Evolutionary conservation across 2,329 filamentous ascomycete species (phyloP).

Genomic region (Bipolaris gigantea): DNA sequence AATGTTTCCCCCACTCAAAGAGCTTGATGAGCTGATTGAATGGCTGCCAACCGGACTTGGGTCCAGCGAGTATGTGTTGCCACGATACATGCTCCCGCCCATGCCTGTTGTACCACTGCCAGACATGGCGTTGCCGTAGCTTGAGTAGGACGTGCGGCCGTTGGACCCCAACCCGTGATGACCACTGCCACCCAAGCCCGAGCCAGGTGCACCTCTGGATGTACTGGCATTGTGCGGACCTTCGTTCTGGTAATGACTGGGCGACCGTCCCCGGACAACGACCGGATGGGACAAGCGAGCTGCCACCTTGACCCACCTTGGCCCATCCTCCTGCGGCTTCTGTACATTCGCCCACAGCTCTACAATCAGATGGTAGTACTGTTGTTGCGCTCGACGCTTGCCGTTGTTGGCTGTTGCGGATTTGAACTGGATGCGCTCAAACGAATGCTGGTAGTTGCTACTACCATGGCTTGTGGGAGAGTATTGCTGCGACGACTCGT

Average conservation of each 20-base stretch:
- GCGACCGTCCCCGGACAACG: conserved; percentile 47
- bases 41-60: conserved; percentile 47
- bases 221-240: conserved; percentile 46
- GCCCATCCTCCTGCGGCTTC: conserved; percentile 29
- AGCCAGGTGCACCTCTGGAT: conserved; percentile 39
- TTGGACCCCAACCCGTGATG: conserved; percentile 68
- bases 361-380: conserved; percentile 89
- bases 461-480: conserved; percentile 40
- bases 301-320: conserved; percentile 44
- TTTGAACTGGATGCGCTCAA: conserved; percentile 93
- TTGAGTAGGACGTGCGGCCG: conserved; percentile 52
- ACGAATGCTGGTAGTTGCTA: conserved; percentile 59
- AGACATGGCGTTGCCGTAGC: conserved; percentile 39
- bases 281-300: conserved; percentile 42
- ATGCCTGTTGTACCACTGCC: conserved; percentile 35
- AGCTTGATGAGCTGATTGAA: conserved; percentile 51
- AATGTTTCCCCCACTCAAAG: conserved; percentile 44
- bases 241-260: conserved; percentile 52
- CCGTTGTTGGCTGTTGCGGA: conserved; percentile 93
- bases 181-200: conserved; percentile 35
- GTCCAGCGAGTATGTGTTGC: conserved; percentile 43
- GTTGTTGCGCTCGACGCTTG: conserved; percentile 84
- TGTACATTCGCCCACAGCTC: conserved; percentile 56
- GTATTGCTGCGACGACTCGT: conserved; percentile 36
- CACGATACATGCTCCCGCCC: conserved; percentile 40